Evolutionary conservation across 441 rosid genomes (phyloP), one percentile per base, ranked within the genome.

Genomic region (Gossypium davidsonii): DNA sequence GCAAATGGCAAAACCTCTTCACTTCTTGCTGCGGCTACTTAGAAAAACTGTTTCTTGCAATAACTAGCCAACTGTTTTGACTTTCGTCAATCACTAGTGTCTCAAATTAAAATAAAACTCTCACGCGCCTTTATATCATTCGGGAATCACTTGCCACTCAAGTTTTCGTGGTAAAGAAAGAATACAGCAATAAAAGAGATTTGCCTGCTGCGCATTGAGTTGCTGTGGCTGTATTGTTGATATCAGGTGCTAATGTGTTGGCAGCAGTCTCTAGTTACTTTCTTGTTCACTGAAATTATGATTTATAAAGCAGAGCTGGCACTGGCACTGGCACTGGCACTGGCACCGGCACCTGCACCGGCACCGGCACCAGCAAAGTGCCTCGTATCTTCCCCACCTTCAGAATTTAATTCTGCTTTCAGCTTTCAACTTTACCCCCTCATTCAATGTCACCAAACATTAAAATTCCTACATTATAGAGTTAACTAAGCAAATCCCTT

Each of bases 221-320:
- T 67, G 5, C 59, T 67, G 25, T 4, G 59, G 26, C 21, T 12
- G 57, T 1, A 1, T 48, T 48, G 57, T 26, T 67, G 58, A 21
- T 56, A 56, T 8, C 25, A n/a, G 17, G 65, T 39, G 31, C 31
- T 59, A 73, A 44, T 53, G 67, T 67, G 76, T 59, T 67, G 61
- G 80, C 66, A 25, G 48, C 64, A 15, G 46, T n/a, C 0, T 28
- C 18, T 15, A 21, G 20, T 37, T 51, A 5, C 56, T 6, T 17
- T 7, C 51, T 17, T 39, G 51, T 39, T 48, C 25, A 11, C 28
- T 15, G 46, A 26, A 17, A 26, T 68, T 25, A 3, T 51, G 34
- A 21, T 60, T 28, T 60, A 28, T 60, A 28, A 55, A 49, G 18
- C 73, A 60, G 39, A 51, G 65, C 70, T 52, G 70, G 56, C 52